phyloP scores from a whole-genome alignment of 2,329 filamentous ascomycete species.

The Phialemonium atrogriseum region DNA sequence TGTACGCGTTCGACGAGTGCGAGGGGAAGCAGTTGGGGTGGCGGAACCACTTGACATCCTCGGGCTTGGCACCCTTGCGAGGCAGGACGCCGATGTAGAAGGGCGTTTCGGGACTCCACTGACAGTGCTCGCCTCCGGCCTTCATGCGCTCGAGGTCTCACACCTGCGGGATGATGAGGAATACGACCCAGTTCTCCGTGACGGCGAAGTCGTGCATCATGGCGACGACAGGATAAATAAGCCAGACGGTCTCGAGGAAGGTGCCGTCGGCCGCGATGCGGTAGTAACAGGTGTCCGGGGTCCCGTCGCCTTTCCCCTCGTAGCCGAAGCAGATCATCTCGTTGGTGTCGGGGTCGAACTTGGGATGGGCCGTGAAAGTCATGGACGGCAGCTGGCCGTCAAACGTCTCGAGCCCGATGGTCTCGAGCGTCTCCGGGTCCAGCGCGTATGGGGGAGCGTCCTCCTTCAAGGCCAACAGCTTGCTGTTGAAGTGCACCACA shows the following conservation, averaged over 20 bases:
- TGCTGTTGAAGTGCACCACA: conserved; percentile 37
- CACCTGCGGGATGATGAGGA: conserved; percentile 25
- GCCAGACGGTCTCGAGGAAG: conserved; percentile 18
- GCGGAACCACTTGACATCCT: conserved; percentile 30
- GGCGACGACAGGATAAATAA: conserved; percentile 22
- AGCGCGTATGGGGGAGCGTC: conserved; percentile 31
- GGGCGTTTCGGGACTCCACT: conserved; percentile 21
- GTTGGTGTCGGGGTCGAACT: conserved; percentile 28
- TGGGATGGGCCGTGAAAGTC: conserved; percentile 34
- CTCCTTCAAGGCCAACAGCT: conserved; percentile 41
- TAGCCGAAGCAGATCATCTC: conserved; percentile 33
- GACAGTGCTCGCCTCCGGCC: conserved; percentile 29
- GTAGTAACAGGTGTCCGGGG: conserved; percentile 28
- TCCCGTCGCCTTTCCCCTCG: conserved; percentile 30
- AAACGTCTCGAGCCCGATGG: conserved; percentile 31
- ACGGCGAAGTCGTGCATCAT: conserved; percentile 34
- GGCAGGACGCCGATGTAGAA: conserved; percentile 17
- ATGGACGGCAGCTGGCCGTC: conserved; percentile 27
- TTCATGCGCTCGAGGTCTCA: conserved; percentile 27
- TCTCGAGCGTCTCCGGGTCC: conserved; percentile 30
- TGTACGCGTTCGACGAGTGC: conserved; percentile 28
- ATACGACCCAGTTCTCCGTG: conserved; percentile 31
- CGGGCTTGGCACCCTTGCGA: conserved; percentile 14
- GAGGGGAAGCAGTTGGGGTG: conserved; percentile 25
- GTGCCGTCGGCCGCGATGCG: conserved; percentile 19